Evolutionary conservation across 768 basidiomycete species (phyloP), one percentile per base, ranked within the genome.

Genomic region (Phanerochaete sordida): DNA sequence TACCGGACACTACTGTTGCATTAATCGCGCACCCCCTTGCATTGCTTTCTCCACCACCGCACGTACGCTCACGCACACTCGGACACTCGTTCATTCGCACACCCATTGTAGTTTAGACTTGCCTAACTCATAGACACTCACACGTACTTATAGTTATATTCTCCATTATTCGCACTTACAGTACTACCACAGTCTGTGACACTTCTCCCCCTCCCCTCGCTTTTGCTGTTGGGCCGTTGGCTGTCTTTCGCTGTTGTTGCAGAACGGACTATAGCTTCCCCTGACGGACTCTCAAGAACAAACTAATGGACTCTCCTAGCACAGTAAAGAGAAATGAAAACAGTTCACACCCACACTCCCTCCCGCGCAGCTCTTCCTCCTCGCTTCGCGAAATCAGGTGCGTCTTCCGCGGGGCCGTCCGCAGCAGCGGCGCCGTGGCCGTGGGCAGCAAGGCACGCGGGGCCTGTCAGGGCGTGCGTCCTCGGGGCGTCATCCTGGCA

Each of bases 1-100:
- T 64, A 11, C 45, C 54, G 39, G 43, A 53, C 54, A 49, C 60
- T 35, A 43, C 39, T 43, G 39, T 63, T 59, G 58, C 59, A 43
- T 45, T 44, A 27, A 33, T 59, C 45, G 26, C 45, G 39, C 45
- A 57, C 59, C 28, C 55, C 53, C 46, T 49, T 47, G 51, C 49
- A 26, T 27, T 49, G 24, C 48, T 27, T 30, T 49, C 24, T 13
- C n/a, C 27, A 26, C 46, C 21, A 16, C 11, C 46, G 11, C 26
- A 27, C 28, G 24, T 49, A 27, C 28, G 24, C 31, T 15, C 52
- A 60, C 0, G 60, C 50, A 61, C 60, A 47, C 46, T 59, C 39
- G 62, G 56, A 56, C 33, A 37, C 52, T 47, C 46, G 12, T 50
- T 50, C 54, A 45, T 39, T 65, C 33, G 62, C 57, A 63, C 52